Base-by-base conservation (phyloP, 371 early-diverging fungal genomes). In the Cokeromyces recurvatus region DNA sequence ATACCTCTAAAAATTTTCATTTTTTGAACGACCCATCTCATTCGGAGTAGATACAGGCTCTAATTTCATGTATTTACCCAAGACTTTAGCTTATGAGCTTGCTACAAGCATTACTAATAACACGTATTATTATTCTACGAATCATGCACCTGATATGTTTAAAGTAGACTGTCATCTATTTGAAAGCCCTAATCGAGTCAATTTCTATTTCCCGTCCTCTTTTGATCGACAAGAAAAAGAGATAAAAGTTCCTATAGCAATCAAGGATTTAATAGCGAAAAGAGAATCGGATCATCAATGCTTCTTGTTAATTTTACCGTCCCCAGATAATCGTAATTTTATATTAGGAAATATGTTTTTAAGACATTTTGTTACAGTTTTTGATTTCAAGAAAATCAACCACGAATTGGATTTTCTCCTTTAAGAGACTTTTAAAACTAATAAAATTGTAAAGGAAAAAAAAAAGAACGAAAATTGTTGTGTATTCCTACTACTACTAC, bases 21-120 rank as follows among this genome's bases (percentile, higher is more conserved):
- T n/a, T n/a, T n/a, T n/a, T n/a, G n/a, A 41, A 39, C n/a, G 23
- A 27, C 23, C 34, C 2, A 55, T 55, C 3, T 39, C 53, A 9
- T 59, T 71, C 21, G 40, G 55, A 9, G 38, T 74, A 11, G 75
- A 74, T 37, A 68, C 75, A 5, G 75, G 75, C 4, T 66, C 66
- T n/a, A 71, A 67, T 24, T 66, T 62, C 25, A 62, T 68, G 49
- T 74, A 71, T 24, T 42, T 74, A 14, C 71, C 71, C 4, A 25
- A n/a, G 2, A 21, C 46, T 6, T 32, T 64, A 15, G 68, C 66
- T 15, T 20, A 50, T 3, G 46, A 59, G 12, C 20, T 74, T 7
- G 69, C 66, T 2, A 39, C 37, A 2, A 34, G 47, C 0, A 53
- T 74, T 12, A 43, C 47, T 9, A 11, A 11, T 8, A 36, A 43